A percentile compares a stretch with the other conserved stretches of the same genome.
Evolutionary conservation across 768 basidiomycete genomes (phyloP).

Genomic region (Rhodotorula diobovata): DNA sequence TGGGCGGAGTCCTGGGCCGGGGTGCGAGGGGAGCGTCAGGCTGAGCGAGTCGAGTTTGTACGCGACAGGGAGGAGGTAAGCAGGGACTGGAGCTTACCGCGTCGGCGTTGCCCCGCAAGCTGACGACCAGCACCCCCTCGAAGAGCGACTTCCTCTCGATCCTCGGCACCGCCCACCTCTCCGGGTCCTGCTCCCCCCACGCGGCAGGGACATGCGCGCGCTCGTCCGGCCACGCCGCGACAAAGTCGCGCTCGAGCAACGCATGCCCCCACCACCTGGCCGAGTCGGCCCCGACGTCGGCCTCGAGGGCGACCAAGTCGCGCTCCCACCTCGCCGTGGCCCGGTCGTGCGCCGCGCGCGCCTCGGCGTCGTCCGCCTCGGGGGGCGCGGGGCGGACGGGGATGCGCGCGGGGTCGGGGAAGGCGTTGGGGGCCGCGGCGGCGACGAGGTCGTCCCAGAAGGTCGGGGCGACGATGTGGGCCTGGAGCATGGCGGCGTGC

Average conservation of each 20-base stretch:
- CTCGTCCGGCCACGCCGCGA: constrained; percentile 1
- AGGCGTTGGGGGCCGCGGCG: not conserved
- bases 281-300: constrained; percentile 8
- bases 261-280: constrained; percentile 14
- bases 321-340: not conserved
- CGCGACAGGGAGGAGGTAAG: not conserved
- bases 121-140: constrained; percentile 11
- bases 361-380: constrained; percentile 1
- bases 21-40: not conserved
- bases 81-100: not conserved
- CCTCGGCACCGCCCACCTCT: not conserved
- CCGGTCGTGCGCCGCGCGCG: not conserved
- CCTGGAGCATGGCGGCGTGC: constrained; percentile 3
- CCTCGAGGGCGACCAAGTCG: constrained; percentile 12
- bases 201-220: not conserved
- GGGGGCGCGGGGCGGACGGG: not conserved
- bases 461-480: not conserved
- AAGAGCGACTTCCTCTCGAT: constrained; percentile 10
- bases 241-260: constrained; percentile 24
- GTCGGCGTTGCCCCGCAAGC: not conserved
- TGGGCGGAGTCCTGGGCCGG: not conserved
- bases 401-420: not conserved
- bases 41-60: not conserved
- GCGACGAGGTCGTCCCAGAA: constrained; percentile 1
- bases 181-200: not conserved